Evolutionary conservation across 2,329 filamentous ascomycete species (phyloP), one percentile per base, ranked within the genome.

Genomic region (Cyphellophora europaea): DNA sequence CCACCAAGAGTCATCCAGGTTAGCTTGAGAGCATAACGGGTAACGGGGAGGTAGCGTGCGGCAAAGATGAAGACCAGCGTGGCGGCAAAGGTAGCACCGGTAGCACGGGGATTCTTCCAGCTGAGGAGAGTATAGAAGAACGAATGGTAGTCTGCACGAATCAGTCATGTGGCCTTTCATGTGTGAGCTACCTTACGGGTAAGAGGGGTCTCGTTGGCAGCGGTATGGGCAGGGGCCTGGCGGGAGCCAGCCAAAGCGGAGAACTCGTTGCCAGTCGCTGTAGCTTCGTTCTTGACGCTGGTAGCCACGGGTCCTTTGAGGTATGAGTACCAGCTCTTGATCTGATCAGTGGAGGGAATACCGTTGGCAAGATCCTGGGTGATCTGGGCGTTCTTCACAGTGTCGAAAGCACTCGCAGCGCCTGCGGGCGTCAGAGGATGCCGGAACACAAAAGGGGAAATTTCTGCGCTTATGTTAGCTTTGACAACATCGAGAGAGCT

Each of bases 21-120:
- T 30, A 65, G 62, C 59, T 77, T 78, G 58, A 80, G 72, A 33
- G 67, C 57, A 59, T 74, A 79, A 51, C 72, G 70, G 41, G 76
- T 61, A 41, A 79, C 61, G 42, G 75, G 74, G 23, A 79, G 62
- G 56, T 77, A 80, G 53, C 75, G 73, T 43, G 65, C 66, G 46
- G 72, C 69, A 56, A 80, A 72, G 57, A 80, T 79, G 58, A 75
- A 68, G 47, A 62, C 47, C 44, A 79, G 58, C 36, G 69, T 65
- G 38, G 61, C 61, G 37, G 61, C 65, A 53, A 72, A 80, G 44
- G 72, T 72, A 53, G 76, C 69, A 43, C 67, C 71, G 42, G 76
- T 79, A 27, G 74, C 73, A 50, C 74, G 69, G 38, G 75, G 74
- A 60, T 77, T 75, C 58, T 77, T 72, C 75, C 75, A 79, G 62